Conservation (phyloP, 2,329 filamentous ascomycete species). For the Onygenales sp. region DNA sequence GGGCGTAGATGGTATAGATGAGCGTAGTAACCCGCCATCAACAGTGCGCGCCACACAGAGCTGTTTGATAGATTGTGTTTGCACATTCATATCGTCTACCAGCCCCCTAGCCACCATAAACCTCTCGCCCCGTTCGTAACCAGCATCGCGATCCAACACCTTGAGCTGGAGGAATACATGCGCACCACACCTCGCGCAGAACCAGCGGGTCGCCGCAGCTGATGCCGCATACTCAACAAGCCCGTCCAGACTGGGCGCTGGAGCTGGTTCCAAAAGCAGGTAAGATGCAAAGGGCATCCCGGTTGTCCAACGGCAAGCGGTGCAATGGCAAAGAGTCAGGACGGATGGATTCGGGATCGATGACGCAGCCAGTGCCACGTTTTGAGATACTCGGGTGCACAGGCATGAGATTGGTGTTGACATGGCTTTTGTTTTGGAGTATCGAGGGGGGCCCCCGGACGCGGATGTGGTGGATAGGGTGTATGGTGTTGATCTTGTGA, state of each 20-base stretch:
- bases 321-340: constrained; percentile 44
- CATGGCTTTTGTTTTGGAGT: background rate
- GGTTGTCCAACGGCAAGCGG: constrained; percentile 39
- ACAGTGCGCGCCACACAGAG: constrained; percentile 18
- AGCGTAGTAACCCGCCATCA: constrained; percentile 18
- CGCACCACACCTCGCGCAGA: constrained; percentile 43
- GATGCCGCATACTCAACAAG: constrained; percentile 38
- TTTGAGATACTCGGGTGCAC: constrained; percentile 18
- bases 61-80: constrained; percentile 18
- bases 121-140: constrained; percentile 9
- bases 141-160: too few species aligned
- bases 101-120: constrained; percentile 27
- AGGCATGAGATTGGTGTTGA: constrained; percentile 19
- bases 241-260: constrained; percentile 22
- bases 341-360: constrained; percentile 10
- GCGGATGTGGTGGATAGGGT: background rate
- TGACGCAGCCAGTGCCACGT: constrained; percentile 16
- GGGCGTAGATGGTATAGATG: background rate
- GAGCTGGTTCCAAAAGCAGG: constrained; percentile 26
- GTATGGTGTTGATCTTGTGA: background rate
- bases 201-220: constrained; percentile 33
- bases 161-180: constrained; percentile 32
- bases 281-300: constrained; percentile 40
- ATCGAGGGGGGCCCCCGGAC: too few species aligned
- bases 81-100: constrained; percentile 13